phyloP scores from a whole-genome alignment of 768 basidiomycete species.

The Gloeostereum incarnatum region DNA sequence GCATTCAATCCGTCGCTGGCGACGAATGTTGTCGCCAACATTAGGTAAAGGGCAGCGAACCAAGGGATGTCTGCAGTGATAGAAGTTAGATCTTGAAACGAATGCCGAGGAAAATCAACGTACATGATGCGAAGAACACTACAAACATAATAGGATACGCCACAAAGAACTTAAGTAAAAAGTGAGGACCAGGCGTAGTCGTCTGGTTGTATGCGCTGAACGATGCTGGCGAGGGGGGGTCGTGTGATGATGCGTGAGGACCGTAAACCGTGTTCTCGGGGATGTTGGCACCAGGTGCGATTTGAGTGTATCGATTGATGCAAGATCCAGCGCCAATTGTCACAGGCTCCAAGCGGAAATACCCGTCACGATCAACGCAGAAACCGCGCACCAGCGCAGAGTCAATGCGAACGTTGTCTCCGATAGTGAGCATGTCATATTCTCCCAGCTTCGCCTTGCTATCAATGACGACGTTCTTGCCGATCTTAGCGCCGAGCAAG shows the following conservation, averaged over 20 bases:
- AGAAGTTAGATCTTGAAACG: not conserved
- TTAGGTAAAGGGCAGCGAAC: conserved; percentile 26
- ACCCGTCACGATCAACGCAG: conserved; percentile 34
- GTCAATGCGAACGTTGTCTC: conserved; percentile 32
- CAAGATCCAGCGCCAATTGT: conserved; percentile 25
- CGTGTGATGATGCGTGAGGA: conserved; percentile 35
- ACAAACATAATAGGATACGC: conserved; percentile 27
- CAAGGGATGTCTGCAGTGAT: conserved; percentile 28
- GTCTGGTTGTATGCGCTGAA: conserved; percentile 32
- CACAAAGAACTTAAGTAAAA: conserved; percentile 21
- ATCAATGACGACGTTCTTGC: conserved; percentile 27
- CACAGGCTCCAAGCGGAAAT: conserved; percentile 27
- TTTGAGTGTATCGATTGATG: conserved; percentile 31
- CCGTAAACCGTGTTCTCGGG: conserved; percentile 27
- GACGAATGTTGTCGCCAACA: conserved; percentile 23
- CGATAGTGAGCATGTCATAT: conserved; percentile 30
- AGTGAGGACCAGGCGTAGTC: conserved; percentile 18
- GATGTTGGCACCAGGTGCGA: conserved; percentile 29
- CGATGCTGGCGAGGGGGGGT: conserved; percentile 22
- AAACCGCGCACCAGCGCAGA: conserved; percentile 29
- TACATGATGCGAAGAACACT: conserved; percentile 24
- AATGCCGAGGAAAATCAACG: conserved; percentile 3
- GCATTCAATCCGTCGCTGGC: conserved; percentile 15
- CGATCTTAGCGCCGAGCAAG: conserved; percentile 32
- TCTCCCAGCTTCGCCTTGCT: conserved; percentile 26